Evolutionary conservation across 1,139 yeast species (phyloP).

Genomic region (Chernovozyma aurita): DNA sequence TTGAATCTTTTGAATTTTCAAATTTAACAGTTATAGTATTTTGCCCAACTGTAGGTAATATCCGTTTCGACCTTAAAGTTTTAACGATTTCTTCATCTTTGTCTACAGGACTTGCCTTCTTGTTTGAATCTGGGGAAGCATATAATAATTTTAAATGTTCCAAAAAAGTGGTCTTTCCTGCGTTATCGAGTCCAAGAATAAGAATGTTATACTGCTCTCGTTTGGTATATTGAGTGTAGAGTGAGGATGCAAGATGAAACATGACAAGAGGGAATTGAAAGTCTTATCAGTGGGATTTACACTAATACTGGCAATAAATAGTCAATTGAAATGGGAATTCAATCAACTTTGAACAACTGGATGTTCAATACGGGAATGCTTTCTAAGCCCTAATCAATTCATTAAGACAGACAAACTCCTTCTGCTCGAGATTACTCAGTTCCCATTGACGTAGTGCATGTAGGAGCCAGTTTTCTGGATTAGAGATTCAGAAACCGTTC

Average conservation of each 20-base stretch:
- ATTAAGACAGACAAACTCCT: too few species aligned
- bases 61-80: constrained; percentile 34
- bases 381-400: too few species aligned
- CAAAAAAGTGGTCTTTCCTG: constrained; percentile 76
- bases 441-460: too few species aligned
- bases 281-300: neutral
- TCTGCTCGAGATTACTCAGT: too few species aligned
- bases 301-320: too few species aligned
- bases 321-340: too few species aligned
- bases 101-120: constrained; percentile 9
- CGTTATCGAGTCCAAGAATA: constrained; percentile 88
- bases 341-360: too few species aligned
- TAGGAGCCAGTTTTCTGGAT: too few species aligned
- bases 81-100: constrained; percentile 18
- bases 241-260: constrained; percentile 46
- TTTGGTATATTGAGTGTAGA: constrained; percentile 45
- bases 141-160: constrained; percentile 43
- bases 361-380: neutral
- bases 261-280: constrained; percentile 15
- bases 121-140: constrained; percentile 23
- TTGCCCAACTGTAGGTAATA: constrained; percentile 54
- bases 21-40: constrained; percentile 50
- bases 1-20: constrained; percentile 24
- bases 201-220: constrained; percentile 55
- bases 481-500: too few species aligned